Conservation (phyloP, 805 yeast species). For the Monosporozyma aerobia region DNA sequence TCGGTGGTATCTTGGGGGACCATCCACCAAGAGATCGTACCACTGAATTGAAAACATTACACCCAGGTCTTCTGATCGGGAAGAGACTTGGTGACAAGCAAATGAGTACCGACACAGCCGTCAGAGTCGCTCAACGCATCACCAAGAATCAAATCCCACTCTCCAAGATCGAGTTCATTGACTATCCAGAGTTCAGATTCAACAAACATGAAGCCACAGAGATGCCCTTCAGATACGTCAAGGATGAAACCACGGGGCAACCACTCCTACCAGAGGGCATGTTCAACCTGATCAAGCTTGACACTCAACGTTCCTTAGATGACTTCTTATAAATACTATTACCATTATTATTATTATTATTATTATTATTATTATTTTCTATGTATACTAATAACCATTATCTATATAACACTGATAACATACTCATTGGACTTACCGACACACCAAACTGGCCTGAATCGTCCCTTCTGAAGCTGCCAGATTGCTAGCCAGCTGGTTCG, state of each 20-base stretch:
- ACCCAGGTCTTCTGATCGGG: slow-evolving; percentile 64
- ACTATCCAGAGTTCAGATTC: slow-evolving; percentile 89
- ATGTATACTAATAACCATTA: no score
- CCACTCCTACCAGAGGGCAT: slow-evolving; percentile 91
- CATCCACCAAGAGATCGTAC: slow-evolving; percentile 91
- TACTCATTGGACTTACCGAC: not conserved
- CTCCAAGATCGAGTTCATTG: slow-evolving; percentile 73
- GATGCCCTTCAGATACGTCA: slow-evolving; percentile 92
- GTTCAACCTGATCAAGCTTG: slow-evolving; percentile 76
- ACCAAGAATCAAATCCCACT: slow-evolving; percentile 50
- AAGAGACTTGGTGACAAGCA: slow-evolving; percentile 81
- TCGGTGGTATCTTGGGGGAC: slow-evolving; percentile 94
- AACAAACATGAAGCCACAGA: slow-evolving; percentile 86
- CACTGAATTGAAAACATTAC: slow-evolving; percentile 68
- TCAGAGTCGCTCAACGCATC: slow-evolving; percentile 79
- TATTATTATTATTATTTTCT: no score
- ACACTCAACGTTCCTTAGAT: slow-evolving; percentile 74
- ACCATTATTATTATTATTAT: no score
- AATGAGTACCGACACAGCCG: slow-evolving; percentile 97
- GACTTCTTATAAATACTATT: slow-evolving; percentile 35
- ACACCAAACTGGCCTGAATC: no score
- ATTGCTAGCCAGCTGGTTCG: no score
- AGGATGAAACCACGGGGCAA: slow-evolving; percentile 41
- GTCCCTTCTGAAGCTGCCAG: no score
- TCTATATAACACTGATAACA: not conserved